phyloP scores from a whole-genome alignment of 2,329 filamentous ascomycete genomes.

The Aureobasidium sp. region DNA sequence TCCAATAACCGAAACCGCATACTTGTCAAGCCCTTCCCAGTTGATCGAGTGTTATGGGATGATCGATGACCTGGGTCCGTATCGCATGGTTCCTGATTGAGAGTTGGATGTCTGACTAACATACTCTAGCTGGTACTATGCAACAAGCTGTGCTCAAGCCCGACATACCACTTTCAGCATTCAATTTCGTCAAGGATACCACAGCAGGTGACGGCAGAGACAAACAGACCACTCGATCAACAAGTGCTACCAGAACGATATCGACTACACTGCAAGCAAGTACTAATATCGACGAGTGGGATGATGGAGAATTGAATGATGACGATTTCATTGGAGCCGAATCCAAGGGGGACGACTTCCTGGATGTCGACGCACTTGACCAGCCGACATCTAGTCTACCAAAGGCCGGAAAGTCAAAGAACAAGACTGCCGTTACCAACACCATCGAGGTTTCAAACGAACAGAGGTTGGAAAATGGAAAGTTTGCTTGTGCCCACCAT shows the following conservation, averaged over 20 bases:
- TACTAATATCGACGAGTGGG: constrained; percentile 39
- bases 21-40: constrained; percentile 49
- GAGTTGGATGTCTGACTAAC: neutral
- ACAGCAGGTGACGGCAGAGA: constrained; percentile 37
- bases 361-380: constrained; percentile 48
- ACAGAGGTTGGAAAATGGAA: constrained; percentile 54
- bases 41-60: constrained; percentile 63
- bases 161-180: constrained; percentile 41
- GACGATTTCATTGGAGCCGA: constrained; percentile 44
- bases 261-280: neutral
- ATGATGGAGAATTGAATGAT: constrained; percentile 47
- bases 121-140: constrained; percentile 47
- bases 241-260: neutral
- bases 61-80: constrained; percentile 73
- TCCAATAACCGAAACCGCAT: constrained; percentile 53
- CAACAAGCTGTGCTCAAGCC: constrained; percentile 47
- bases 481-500: constrained; percentile 65
- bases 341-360: constrained; percentile 35
- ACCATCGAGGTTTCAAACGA: neutral
- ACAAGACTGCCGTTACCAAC: neutral
- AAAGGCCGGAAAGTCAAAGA: neutral
- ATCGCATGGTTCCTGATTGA: no score
- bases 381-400: neutral
- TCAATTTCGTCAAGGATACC: constrained; percentile 34
- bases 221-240: constrained; percentile 36